Evolutionary conservation across 2,329 filamentous ascomycete species (phyloP), one percentile per base, ranked within the genome.

Genomic region (Dothiorella sarmentorum): DNA sequence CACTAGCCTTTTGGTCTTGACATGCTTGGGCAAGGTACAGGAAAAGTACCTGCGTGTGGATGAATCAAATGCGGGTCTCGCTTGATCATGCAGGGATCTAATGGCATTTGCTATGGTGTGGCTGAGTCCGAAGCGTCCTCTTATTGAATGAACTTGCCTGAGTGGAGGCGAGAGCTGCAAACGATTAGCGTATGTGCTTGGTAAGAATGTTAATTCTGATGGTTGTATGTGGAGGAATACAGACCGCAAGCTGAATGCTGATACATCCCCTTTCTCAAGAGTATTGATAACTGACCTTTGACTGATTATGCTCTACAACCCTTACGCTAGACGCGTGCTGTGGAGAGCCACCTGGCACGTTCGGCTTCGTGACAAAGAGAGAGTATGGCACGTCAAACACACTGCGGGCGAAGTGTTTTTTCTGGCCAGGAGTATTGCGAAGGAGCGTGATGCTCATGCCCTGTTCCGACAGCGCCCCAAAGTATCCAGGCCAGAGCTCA

Each of bases 381-480:
- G 51, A 40, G 22, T 31, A 55, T 10, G 51, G 51, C 10, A 55
- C 35, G 29, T 55, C 51, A 7, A 55, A n/a, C 24, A 55, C 43
- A 7, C 31, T 52, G 24, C 2, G n/a, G 10, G 35, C 9, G 7
- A 31, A 55, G 11, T 31, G 24, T 9, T 55, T 27, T 7, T n/a
- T 3, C 6, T 20, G 13, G 7, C 13, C 20, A 4, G 7, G 7
- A 29, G 4, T 7, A 7, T 22, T 4, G 43, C 22, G 51, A 31
- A 55, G 10, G 35, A 29, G 20, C 24, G 42, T 40, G 5, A 73
- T 52, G 7, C 62, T 67, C 58, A 74, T 61, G 2, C 85, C 87
- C 15, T 80, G 73, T 52, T 83, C 80, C 0, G 86, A 85, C 17
- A 87, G 73, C 9, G 81, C 85, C 20, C 87, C 86, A 67, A 90